Base-by-base conservation (phyloP, 108 stramenopile species). In the Asterionellopsis glacialis region DNA sequence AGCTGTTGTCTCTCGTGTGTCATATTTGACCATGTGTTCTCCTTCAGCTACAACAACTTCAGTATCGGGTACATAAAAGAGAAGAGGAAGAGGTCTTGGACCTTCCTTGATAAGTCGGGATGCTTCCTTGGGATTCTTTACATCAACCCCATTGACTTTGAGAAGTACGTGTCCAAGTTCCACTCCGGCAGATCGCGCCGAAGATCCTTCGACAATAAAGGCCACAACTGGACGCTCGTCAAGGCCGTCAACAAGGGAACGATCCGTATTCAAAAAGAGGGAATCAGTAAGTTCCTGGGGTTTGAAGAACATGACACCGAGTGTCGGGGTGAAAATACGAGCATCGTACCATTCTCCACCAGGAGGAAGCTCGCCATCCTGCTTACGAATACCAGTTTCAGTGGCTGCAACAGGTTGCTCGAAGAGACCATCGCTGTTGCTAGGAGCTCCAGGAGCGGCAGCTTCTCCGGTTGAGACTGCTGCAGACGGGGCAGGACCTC, bases 241-340 rank as follows among this genome's bases (percentile, higher is more conserved):
- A 16, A 94, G 61, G 3, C 67, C 70, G 52, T 91, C 87, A 2
- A 94, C 87, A 16, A 88, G 60, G 2, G 40, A 28, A 44, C 74
- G 65, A 42, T 89, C 87, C 57, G 89, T 90, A 39, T 84, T 82
- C 51, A 90, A 70, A 54, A 94, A 91, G 21, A 88, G 61, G n/a
- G 80, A 81, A 61, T 90, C 87, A 27, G 86, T 81, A 28, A 94
- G 68, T 64, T 94, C 89, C 70, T 88, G 84, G 23, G 93, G 89
- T 68, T 94, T 94, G 77, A 90, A 94, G 62, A 94, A 94, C 93
- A 94, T 94, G 73, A 94, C 93, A 61, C 93, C 93, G 21, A 94
- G 65, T 9, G 89, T 94, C 1, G 93, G 93, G 47, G 93, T 90
- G 61, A 94, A 94, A 63, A 94, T 90, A 41, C 84, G 76, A 50